Conservation (phyloP, 768 basidiomycete genomes). For the Multifurca ochricompacta region DNA sequence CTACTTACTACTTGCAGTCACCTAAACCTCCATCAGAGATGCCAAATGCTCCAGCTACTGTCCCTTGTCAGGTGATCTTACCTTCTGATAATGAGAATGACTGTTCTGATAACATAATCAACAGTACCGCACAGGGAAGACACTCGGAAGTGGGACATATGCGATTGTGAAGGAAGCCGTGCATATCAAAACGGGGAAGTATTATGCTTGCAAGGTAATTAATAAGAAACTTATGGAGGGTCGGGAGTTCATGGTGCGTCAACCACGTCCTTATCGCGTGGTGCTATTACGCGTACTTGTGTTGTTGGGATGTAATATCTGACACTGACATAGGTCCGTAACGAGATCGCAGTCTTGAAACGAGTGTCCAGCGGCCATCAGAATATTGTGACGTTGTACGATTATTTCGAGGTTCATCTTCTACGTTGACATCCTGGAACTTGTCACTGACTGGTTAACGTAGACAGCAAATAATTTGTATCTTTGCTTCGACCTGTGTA, state of each 20-base stretch:
- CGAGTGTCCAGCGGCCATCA: conserved; percentile 81
- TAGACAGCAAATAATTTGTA: conserved; percentile 90
- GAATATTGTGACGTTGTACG: conserved; percentile 90
- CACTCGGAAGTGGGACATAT: conserved; percentile 85
- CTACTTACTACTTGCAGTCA: not conserved
- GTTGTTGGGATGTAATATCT: conserved; percentile 2
- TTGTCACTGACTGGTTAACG: not conserved
- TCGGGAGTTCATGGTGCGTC: conserved; percentile 88
- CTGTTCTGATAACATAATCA: not conserved
- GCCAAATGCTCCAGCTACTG: conserved; percentile 31
- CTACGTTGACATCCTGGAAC: not conserved
- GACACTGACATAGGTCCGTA: conserved; percentile 60
- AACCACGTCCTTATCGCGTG: not conserved
- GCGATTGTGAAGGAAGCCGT: conserved; percentile 95
- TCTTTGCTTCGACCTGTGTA: conserved; percentile 93
- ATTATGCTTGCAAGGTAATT: conserved; percentile 99
- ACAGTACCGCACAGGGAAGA: conserved; percentile 88
- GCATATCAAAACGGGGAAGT: conserved; percentile 85
- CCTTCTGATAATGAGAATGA: not conserved
- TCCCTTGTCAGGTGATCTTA: conserved; percentile 38
- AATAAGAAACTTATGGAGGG: conserved; percentile 99
- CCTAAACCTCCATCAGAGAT: conserved; percentile 18
- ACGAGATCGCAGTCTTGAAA: conserved; percentile 95
- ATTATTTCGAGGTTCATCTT: conserved; percentile 81
- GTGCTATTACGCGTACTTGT: not conserved